phyloP scores from a whole-genome alignment of 2,329 filamentous ascomycete species.

The Cordyceps javanica region DNA sequence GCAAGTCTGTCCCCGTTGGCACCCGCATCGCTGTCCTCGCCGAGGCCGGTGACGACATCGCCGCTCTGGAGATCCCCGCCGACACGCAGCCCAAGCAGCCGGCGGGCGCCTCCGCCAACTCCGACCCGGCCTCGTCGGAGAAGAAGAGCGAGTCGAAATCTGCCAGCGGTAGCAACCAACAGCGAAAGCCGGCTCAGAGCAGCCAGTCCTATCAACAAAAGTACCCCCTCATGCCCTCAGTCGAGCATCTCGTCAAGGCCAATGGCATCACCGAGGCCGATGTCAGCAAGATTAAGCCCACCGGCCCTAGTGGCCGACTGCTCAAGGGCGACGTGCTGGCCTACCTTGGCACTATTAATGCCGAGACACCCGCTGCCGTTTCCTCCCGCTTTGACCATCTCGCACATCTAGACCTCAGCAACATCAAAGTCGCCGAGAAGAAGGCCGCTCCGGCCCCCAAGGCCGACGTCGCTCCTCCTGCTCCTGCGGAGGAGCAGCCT shows the following conservation, averaged over 20 bases:
- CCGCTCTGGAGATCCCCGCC: conserved; percentile 65
- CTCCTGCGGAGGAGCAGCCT: conserved; percentile 36
- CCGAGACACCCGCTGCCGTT: conserved; percentile 64
- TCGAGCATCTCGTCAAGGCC: conserved; percentile 72
- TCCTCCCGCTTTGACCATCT: conserved; percentile 69
- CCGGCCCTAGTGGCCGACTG: conserved; percentile 79
- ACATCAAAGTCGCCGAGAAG: conserved; percentile 73
- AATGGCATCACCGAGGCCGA: conserved; percentile 72
- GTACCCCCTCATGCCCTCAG: conserved; percentile 75
- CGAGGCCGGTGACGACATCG: conserved; percentile 74
- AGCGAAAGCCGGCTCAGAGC: conserved; percentile 29
- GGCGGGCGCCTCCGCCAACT: conserved; percentile 20
- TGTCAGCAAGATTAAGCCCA: conserved; percentile 74
- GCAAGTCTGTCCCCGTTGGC: conserved; percentile 73
- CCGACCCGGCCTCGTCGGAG: conserved; percentile 15
- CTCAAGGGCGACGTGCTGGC: conserved; percentile 95
- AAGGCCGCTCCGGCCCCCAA: conserved; percentile 35
- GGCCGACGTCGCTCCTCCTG: conserved; percentile 32
- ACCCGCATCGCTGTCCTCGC: conserved; percentile 76
- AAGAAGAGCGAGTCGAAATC: conserved; percentile 26
- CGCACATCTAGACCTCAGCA: conserved; percentile 83
- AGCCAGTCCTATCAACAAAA: conserved; percentile 56
- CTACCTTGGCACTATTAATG: conserved; percentile 72
- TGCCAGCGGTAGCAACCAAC: conserved; percentile 19
- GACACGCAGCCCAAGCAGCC: conserved; percentile 50